Evolutionary conservation across 2,329 filamentous ascomycete genomes (phyloP).

Genomic region (Teratosphaeria nubilosa): DNA sequence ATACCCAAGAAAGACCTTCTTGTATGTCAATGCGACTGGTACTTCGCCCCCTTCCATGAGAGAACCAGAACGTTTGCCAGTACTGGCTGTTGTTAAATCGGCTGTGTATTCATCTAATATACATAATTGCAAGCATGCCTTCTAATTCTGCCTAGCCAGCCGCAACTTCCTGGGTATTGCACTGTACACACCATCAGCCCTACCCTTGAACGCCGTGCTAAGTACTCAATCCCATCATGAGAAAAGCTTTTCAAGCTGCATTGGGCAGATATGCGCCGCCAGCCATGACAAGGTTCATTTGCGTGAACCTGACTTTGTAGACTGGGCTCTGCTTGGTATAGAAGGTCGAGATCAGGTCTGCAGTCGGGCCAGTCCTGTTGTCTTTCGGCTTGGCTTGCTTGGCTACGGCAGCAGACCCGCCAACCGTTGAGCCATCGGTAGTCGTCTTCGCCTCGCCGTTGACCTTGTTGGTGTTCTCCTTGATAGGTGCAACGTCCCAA

Average conservation of each 20-base stretch:
- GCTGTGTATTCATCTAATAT: not conserved
- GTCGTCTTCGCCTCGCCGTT: conserved; percentile 23
- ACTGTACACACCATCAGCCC: not conserved
- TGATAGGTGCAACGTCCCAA: conserved; percentile 70
- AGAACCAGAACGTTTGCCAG: not conserved
- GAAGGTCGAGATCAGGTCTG: conserved; percentile 90
- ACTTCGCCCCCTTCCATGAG: not conserved
- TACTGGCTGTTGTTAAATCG: not conserved
- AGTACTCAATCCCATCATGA: not conserved
- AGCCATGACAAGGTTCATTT: conserved; percentile 88
- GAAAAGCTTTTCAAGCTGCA: not conserved
- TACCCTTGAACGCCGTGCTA: not conserved
- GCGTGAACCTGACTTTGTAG: conserved; percentile 83
- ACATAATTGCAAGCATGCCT: not conserved
- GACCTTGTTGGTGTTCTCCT: conserved; percentile 26
- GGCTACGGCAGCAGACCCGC: conserved; percentile 18
- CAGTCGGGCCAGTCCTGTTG: conserved; percentile 86
- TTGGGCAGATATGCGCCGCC: conserved; percentile 58
- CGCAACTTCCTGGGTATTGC: not conserved
- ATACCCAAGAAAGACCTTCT: not conserved
- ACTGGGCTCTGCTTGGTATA: conserved; percentile 94
- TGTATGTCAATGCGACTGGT: not conserved
- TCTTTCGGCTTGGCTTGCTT: conserved; percentile 12
- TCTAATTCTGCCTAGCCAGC: not conserved
- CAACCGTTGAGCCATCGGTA: conserved; percentile 6